Evolutionary conservation across 331 rosid species (phyloP).

Genomic region (Saraca asoca): DNA sequence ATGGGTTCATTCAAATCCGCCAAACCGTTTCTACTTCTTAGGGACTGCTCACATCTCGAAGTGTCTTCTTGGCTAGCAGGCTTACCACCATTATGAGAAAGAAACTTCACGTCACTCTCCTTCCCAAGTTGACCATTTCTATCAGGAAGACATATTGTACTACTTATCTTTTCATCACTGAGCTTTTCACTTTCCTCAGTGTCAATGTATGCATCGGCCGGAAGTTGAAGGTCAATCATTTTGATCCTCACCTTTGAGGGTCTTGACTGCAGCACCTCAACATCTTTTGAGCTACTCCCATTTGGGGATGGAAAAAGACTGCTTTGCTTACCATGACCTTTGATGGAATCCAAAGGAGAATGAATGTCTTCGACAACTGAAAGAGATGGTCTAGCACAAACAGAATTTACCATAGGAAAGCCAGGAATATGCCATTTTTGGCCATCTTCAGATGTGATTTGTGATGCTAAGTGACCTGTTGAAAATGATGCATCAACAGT

Average conservation of each 20-base stretch:
- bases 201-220: slow-evolving; percentile 79
- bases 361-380: slow-evolving; percentile 68
- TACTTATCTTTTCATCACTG: slow-evolving; percentile 58
- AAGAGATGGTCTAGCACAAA: slow-evolving; percentile 50
- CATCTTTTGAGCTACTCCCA: slow-evolving; percentile 58
- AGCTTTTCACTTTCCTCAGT: slow-evolving; percentile 80
- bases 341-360: slow-evolving; percentile 61
- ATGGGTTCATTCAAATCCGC: slow-evolving; percentile 85
- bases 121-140: slow-evolving; percentile 38
- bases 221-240: slow-evolving; percentile 88
- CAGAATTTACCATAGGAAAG: slow-evolving; percentile 55
- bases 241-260: slow-evolving; percentile 76
- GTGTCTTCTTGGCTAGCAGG: slow-evolving; percentile 46
- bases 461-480: slow-evolving; percentile 68
- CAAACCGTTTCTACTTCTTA: slow-evolving; percentile 58
- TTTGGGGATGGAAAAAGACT: slow-evolving; percentile 60
- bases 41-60: slow-evolving; percentile 50
- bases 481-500: slow-evolving; percentile 63
- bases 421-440: slow-evolving; percentile 60
- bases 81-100: slow-evolving; percentile 47
- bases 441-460: slow-evolving; percentile 57
- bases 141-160: slow-evolving; percentile 41
- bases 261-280: slow-evolving; percentile 72
- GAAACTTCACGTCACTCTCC: slow-evolving; percentile 46
- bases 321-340: slow-evolving; percentile 52